These are phyloP conservation scores for Stropharia rugosoannulata DNA, from an alignment of 768 basidiomycete species.

Conservation along the genomic window DNA sequence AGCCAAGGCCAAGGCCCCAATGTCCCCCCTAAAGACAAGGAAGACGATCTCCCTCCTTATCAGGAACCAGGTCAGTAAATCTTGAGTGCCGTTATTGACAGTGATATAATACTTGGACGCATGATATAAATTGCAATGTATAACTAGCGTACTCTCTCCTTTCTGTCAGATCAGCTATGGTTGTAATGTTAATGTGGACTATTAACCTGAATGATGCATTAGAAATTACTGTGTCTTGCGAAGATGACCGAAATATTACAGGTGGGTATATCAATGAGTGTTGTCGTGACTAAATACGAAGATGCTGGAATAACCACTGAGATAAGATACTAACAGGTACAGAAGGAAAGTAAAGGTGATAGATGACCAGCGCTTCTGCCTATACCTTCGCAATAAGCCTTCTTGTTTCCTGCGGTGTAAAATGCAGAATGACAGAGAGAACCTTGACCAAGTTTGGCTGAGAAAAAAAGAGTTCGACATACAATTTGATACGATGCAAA, in stretches of 20 bases:
- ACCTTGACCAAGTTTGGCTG: conserved; percentile 91
- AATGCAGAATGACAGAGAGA: conserved; percentile 86
- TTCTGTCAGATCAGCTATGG: too few relatives aligned
- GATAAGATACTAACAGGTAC: too few relatives aligned
- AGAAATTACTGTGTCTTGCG: too few relatives aligned
- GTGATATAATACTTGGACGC: not conserved
- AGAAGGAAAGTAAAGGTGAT: not conserved
- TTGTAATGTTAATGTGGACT: too few relatives aligned
- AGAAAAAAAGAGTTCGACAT: conserved; percentile 1
- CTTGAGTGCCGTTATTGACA: not conserved
- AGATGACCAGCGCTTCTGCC: not conserved
- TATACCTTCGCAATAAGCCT: conserved; percentile 86
- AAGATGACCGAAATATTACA: too few relatives aligned
- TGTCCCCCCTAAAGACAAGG: conserved; percentile 22
- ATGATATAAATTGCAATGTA: too few relatives aligned
- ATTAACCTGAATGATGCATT: too few relatives aligned
- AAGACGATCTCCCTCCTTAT: conserved; percentile 52
- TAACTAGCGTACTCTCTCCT: too few relatives aligned
- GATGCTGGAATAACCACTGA: not conserved
- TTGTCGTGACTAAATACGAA: too few relatives aligned
- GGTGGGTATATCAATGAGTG: too few relatives aligned
- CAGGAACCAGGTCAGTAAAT: conserved; percentile 31
- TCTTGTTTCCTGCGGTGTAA: conserved; percentile 90
- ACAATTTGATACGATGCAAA: not conserved
- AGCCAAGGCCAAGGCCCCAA: conserved; percentile 17